A percentile compares a stretch with the other conserved stretches of the same genome.
phyloP scores from a whole-genome alignment of 1,284 basidiomycete species.

The Lignosus rhinocerotis region DNA sequence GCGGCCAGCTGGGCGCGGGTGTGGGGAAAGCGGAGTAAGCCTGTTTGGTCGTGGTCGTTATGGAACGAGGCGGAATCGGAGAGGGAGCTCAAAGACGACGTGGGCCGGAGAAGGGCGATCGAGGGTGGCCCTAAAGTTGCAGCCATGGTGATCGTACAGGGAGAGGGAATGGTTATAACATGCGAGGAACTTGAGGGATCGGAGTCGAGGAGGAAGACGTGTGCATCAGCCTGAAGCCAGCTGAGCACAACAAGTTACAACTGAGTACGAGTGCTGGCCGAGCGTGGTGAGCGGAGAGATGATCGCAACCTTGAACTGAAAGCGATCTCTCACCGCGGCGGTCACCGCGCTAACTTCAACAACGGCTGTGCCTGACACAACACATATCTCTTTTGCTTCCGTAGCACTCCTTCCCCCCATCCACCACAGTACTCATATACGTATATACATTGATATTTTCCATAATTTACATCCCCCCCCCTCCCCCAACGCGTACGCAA shows the following conservation, averaged over 20 bases:
- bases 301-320: too few species aligned
- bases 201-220: too few species aligned
- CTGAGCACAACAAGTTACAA: too few species aligned
- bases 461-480: too few species aligned
- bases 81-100: slow-evolving; percentile 22
- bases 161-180: neutral
- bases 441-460: too few species aligned
- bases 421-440: too few species aligned
- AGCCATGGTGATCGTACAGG: slow-evolving; percentile 13
- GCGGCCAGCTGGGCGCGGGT: slow-evolving; percentile 74
- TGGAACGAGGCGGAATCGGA: slow-evolving; percentile 23
- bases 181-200: neutral
- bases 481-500: neutral
- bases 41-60: slow-evolving; percentile 19
- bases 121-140: slow-evolving; percentile 23
- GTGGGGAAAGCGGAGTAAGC: slow-evolving; percentile 65
- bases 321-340: too few species aligned
- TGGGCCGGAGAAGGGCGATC: slow-evolving; percentile 24
- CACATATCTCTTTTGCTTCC: neutral
- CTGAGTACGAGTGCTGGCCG: too few species aligned
- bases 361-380: neutral
- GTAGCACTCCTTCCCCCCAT: neutral
- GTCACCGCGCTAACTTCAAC: too few species aligned
- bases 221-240: too few species aligned
- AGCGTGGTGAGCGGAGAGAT: too few species aligned